Conservation (phyloP, 116 monocot species). For the Papilionanthe hybrid region DNA sequence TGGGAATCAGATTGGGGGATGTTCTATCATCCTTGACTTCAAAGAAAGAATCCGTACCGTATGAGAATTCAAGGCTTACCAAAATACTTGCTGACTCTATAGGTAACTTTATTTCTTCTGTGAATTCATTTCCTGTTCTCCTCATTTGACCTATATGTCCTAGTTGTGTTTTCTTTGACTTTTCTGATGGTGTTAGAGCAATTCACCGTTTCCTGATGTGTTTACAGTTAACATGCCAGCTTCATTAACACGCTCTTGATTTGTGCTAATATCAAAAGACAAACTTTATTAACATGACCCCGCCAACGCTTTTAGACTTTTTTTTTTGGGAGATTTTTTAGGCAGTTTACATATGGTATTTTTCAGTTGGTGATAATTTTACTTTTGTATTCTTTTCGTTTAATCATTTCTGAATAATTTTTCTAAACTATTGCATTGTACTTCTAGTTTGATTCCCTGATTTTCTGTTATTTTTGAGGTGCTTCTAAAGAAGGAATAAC, state of each 20-base stretch:
- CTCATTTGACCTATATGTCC: background rate
- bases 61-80: conserved; percentile 82
- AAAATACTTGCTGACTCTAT: conserved; percentile 76
- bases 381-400: background rate
- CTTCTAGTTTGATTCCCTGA: background rate
- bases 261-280: background rate
- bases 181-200: background rate
- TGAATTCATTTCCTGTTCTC: background rate
- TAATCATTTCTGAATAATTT: background rate
- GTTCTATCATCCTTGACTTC: conserved; percentile 78
- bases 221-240: too few species aligned
- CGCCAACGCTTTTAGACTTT: background rate
- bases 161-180: background rate
- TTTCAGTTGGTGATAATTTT: background rate
- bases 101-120: conserved; percentile 36
- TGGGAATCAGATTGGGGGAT: conserved; percentile 74
- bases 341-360: background rate
- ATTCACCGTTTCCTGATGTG: background rate
- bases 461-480: background rate
- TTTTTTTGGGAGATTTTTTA: background rate
- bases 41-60: conserved; percentile 71
- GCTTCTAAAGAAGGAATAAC: background rate
- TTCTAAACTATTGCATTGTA: background rate
- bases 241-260: background rate
- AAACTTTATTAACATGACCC: background rate